These are phyloP conservation scores for Emericellopsis cladophorae DNA, from an alignment of 2,329 filamentous ascomycete species.

Conservation along the genomic window DNA sequence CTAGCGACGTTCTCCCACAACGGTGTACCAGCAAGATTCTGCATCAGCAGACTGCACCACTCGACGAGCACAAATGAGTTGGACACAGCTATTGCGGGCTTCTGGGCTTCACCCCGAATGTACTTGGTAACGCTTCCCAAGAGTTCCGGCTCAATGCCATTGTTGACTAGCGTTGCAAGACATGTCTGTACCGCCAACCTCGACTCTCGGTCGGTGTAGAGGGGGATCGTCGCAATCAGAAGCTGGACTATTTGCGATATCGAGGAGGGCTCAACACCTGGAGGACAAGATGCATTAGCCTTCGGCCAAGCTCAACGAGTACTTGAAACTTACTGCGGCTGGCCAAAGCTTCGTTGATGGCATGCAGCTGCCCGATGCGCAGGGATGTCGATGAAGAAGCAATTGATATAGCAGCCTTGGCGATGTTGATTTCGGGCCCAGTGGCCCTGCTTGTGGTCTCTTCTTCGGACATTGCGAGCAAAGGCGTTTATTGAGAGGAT, in stretches of 20 bases:
- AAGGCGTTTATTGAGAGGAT: conserved; percentile 6
- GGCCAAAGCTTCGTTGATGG: conserved; percentile 42
- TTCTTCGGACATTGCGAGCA: conserved; percentile 21
- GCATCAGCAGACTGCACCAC: conserved; percentile 74
- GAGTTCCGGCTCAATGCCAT: conserved; percentile 37
- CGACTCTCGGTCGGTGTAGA: conserved; percentile 77
- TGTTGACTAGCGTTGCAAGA: conserved; percentile 53
- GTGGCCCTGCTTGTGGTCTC: conserved; percentile 28
- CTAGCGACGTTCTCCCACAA: conserved; percentile 52
- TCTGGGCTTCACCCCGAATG: conserved; percentile 61
- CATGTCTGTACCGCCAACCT: conserved; percentile 74
- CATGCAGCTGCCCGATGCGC: conserved; percentile 40
- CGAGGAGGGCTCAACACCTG: conserved; percentile 34
- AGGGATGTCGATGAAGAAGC: conserved; percentile 48
- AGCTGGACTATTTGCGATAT: conserved; percentile 50
- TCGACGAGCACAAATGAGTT: conserved; percentile 84
- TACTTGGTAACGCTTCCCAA: conserved; percentile 53
- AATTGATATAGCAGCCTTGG: conserved; percentile 34
- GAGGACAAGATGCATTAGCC: not conserved
- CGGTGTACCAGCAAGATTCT: conserved; percentile 49
- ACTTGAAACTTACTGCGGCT: conserved; percentile 33
- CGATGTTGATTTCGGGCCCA: conserved; percentile 33
- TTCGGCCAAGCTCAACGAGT: no score
- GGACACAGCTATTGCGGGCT: conserved; percentile 61
- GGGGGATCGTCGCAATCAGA: conserved; percentile 77